These are phyloP conservation scores for Fusarium chuoi DNA, from an alignment of 2,329 filamentous ascomycete species.

Conservation along the genomic window DNA sequence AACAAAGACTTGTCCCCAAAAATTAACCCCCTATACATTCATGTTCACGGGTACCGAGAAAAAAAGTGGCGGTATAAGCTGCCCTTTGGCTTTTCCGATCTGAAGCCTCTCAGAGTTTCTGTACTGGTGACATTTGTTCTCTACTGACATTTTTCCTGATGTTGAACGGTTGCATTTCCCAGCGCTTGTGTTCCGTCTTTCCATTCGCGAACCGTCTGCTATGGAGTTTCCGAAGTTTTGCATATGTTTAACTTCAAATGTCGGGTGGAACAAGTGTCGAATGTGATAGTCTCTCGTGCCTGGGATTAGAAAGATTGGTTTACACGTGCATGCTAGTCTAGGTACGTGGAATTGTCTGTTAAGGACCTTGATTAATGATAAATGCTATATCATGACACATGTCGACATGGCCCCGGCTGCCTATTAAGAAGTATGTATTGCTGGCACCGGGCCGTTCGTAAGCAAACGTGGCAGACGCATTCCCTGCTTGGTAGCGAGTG, in stretches of 20 bases:
- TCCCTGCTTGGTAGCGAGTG: neutral
- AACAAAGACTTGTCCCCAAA: slow-evolving; percentile 16
- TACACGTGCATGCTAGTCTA: slow-evolving; percentile 18
- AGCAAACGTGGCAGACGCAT: slow-evolving; percentile 3
- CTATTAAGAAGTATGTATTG: slow-evolving; percentile 41
- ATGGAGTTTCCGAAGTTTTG: neutral
- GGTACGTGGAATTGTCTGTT: slow-evolving; percentile 26
- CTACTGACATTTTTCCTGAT: neutral
- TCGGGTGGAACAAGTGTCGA: neutral
- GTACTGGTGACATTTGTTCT: slow-evolving; percentile 5
- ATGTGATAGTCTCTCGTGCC: slow-evolving; percentile 10
- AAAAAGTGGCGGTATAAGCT: slow-evolving; percentile 3
- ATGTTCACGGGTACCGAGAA: slow-evolving; percentile 20
- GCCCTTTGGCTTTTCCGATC: neutral
- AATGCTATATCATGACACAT: slow-evolving; percentile 47
- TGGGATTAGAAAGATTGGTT: slow-evolving; percentile 26
- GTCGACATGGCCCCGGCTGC: slow-evolving; percentile 37
- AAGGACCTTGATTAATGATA: slow-evolving; percentile 44
- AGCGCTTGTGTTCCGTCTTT: neutral
- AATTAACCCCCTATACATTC: slow-evolving; percentile 25
- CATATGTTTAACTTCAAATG: neutral
- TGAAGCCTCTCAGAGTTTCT: neutral
- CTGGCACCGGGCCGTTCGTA: slow-evolving; percentile 31
- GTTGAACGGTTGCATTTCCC: neutral
- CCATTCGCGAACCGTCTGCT: neutral